Base-by-base conservation (phyloP, 83 land plant genomes). In the Picea mariana region DNA sequence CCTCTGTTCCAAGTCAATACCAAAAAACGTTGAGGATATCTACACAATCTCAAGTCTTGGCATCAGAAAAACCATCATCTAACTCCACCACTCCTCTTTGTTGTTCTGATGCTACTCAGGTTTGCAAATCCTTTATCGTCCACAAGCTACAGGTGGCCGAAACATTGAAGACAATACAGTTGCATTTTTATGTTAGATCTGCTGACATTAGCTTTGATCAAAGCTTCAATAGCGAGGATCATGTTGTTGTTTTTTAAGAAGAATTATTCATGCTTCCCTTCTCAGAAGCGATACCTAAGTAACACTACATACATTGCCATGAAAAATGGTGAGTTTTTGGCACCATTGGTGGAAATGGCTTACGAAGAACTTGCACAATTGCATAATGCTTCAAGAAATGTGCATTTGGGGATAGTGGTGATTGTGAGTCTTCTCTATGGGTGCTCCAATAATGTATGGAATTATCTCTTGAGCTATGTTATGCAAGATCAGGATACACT, bases 391-490 rank as follows among this genome's bases (percentile, higher is more conserved):
- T 75, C 91, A 0, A 49, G 92, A 62, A 11, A 2, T 67, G 87
- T 85, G 16, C 76, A 75, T 61, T 34, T 62, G 40, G 90, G 91
- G 1, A 89, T 85, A 0, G 95, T 90, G 71, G 89, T 92, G 64
- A 78, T 88, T 1, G 18, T 92, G 83, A 72, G 77, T 75, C 79
- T 92, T 82, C 61, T 90, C 17, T 92, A 93, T 85, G 95, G 93
- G 52, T 92, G 95, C 76, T 92, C 95, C 0, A 92, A 84, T 66
- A 89, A 89, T 79, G 71, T 87, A 62, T 92, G 93, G 93, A 90
- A 90, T 75, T 92, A 92, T 38, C 40, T 38, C 40, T 38, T 38
- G 40, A 38, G 40, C 40, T 38, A 38, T 38, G 40, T 38, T 3
- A 4, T 87, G 86, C 78, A 72, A 58, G 89, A 87, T 11, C 84